Conservation (phyloP, 2,329 filamentous ascomycete genomes). For the Colletotrichum lindemuthianum region DNA sequence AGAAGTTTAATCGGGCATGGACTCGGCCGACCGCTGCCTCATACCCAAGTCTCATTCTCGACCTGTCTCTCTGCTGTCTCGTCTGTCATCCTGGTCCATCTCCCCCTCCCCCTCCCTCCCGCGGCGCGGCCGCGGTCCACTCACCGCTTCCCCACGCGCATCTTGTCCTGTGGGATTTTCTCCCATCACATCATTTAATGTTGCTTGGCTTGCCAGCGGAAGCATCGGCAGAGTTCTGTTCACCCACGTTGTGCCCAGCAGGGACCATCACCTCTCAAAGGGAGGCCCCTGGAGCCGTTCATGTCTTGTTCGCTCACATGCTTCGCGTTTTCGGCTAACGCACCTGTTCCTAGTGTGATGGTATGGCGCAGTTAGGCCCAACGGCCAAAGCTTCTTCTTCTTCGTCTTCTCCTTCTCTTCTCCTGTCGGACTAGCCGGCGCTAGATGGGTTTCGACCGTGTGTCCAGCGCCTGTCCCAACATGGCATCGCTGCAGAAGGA, state of each 20-base stretch:
- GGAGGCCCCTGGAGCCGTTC: not conserved
- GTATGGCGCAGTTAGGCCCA: not conserved
- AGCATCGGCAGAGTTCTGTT: slow-evolving; percentile 22
- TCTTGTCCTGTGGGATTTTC: not conserved
- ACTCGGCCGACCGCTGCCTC: not conserved
- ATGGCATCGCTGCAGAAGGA: slow-evolving; percentile 14
- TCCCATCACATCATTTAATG: slow-evolving; percentile 16
- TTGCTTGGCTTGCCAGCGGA: not conserved
- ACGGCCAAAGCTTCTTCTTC: not conserved
- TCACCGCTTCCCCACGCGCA: not conserved
- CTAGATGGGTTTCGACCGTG: slow-evolving; percentile 3
- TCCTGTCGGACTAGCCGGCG: slow-evolving; percentile 13
- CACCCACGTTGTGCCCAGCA: slow-evolving; percentile 13
- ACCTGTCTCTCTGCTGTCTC: not conserved
- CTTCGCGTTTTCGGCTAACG: not conserved
- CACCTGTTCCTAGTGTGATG: not conserved
- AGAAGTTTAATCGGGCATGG: not conserved
- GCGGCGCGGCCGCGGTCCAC: slow-evolving; percentile 1
- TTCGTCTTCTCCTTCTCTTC: slow-evolving; percentile 6
- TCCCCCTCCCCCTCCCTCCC: not conserved
- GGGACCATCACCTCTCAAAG: not conserved
- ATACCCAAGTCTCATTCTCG: not conserved
- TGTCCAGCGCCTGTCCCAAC: slow-evolving; percentile 7
- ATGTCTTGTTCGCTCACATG: slow-evolving; percentile 16
- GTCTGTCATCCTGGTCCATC: not conserved